Percentiles rank a stretch among this genome's conserved stretches.
These are phyloP conservation scores for Trichoderma afroharzianum DNA, from an alignment of 2,329 filamentous ascomycete species.

Conservation along the genomic window DNA sequence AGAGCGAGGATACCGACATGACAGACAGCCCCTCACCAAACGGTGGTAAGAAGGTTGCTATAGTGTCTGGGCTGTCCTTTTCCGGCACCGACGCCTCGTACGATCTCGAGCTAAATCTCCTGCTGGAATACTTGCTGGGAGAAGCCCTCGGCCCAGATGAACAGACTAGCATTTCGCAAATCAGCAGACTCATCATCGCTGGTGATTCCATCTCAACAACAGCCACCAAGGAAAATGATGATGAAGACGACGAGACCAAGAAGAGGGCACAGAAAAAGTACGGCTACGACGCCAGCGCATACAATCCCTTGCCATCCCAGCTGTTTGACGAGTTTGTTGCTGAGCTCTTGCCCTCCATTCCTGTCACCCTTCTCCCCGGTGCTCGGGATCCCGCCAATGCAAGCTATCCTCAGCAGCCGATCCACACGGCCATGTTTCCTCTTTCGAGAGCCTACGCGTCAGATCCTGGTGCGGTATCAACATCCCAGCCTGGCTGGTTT, in stretches of 20 bases:
- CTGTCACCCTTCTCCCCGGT: conserved; percentile 85
- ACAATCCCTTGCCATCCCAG: conserved; percentile 81
- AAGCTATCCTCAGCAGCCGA: conserved; percentile 85
- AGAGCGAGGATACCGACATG: conserved; percentile 57
- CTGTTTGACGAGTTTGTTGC: conserved; percentile 81
- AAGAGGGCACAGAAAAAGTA: conserved; percentile 70
- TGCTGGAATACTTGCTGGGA: conserved; percentile 84
- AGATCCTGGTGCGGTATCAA: conserved; percentile 33
- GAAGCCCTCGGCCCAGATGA: conserved; percentile 63
- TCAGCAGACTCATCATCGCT: conserved; percentile 84
- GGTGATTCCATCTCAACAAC: conserved; percentile 83
- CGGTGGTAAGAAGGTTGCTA: conserved; percentile 62
- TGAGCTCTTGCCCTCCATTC: conserved; percentile 77
- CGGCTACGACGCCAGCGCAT: conserved; percentile 84
- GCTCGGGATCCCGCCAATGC: conserved; percentile 82
- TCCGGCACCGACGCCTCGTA: conserved; percentile 70
- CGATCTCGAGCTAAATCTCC: conserved; percentile 68
- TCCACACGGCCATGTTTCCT: conserved; percentile 90
- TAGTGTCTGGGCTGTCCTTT: conserved; percentile 85
- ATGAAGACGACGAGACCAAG: conserved; percentile 27
- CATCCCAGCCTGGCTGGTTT: conserved; percentile 65
- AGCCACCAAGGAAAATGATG: conserved; percentile 35
- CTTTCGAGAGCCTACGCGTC: conserved; percentile 65
- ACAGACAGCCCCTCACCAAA: neutral
- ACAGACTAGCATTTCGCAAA: conserved; percentile 60